Evolutionary conservation across 73 alveolate species (phyloP).

Genomic region (Symbiodinium natans): DNA sequence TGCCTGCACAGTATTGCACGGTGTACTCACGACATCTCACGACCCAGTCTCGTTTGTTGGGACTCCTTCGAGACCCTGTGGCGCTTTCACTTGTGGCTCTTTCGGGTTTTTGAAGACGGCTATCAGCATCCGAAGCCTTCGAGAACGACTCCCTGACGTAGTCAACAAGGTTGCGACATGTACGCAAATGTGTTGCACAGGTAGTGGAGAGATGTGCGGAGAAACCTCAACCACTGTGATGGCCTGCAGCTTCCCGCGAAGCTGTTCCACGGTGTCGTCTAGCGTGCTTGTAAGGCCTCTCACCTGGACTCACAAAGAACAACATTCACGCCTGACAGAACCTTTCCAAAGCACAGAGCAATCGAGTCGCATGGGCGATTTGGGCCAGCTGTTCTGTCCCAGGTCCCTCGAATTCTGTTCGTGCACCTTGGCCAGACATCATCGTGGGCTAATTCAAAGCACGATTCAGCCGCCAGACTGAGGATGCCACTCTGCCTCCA

Average conservation of each 20-base stretch:
- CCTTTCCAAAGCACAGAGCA: not conserved
- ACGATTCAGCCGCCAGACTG: too few relatives aligned
- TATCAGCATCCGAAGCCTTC: too few relatives aligned
- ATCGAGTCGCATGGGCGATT: not conserved
- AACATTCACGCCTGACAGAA: not conserved
- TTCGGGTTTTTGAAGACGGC: not conserved
- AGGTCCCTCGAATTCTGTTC: not conserved
- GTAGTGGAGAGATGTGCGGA: too few relatives aligned
- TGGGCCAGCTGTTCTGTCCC: not conserved
- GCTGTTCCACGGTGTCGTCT: not conserved
- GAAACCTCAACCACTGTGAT: too few relatives aligned
- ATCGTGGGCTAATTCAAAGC: too few relatives aligned
- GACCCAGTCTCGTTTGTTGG: too few relatives aligned
- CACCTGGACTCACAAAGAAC: not conserved
- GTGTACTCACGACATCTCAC: too few relatives aligned
- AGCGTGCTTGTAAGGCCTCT: not conserved
- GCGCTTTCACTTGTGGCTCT: not conserved
- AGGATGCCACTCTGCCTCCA: not conserved
- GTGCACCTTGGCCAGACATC: not conserved
- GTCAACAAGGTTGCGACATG: too few relatives aligned
- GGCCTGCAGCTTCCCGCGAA: not conserved
- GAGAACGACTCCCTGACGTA: too few relatives aligned
- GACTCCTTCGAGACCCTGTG: too few relatives aligned
- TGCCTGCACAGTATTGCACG: not conserved
- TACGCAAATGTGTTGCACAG: too few relatives aligned